phyloP scores from a whole-genome alignment of 148 eudicot species.

The Vaccinium myrtillus region DNA sequence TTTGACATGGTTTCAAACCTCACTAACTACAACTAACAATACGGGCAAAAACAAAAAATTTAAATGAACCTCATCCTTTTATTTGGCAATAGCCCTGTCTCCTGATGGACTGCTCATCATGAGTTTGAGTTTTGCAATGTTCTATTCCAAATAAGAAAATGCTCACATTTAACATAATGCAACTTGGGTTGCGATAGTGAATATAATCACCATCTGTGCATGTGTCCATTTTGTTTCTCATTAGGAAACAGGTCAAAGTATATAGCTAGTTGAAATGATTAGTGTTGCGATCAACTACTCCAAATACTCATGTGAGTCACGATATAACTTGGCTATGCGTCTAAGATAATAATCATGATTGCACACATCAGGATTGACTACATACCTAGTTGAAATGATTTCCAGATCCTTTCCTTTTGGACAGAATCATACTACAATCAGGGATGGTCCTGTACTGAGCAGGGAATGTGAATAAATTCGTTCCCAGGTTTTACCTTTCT shows the following conservation, averaged over 20 bases:
- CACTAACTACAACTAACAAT: too few relatives aligned
- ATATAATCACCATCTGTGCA: background rate
- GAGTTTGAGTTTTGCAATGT: background rate
- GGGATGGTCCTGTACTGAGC: background rate
- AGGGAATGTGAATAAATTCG: background rate
- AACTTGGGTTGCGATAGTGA: background rate
- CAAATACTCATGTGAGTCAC: background rate
- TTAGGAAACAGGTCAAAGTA: background rate
- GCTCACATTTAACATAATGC: background rate
- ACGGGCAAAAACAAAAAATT: too few relatives aligned
- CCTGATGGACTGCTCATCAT: background rate
- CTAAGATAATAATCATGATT: background rate
- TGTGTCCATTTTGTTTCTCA: background rate
- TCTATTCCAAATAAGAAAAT: constrained; percentile 2
- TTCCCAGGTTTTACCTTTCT: background rate
- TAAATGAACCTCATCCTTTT: background rate
- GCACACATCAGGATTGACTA: background rate
- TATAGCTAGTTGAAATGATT: background rate
- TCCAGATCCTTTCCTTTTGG: background rate
- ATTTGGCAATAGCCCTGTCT: background rate
- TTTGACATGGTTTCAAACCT: too few relatives aligned
- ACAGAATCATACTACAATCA: background rate
- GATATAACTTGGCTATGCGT: background rate
- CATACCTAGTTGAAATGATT: background rate
- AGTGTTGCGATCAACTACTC: background rate